Percentiles rank a stretch among this genome's conserved stretches.
Conservation (phyloP, 768 basidiomycete species). For the Lactarius hengduanensis region DNA sequence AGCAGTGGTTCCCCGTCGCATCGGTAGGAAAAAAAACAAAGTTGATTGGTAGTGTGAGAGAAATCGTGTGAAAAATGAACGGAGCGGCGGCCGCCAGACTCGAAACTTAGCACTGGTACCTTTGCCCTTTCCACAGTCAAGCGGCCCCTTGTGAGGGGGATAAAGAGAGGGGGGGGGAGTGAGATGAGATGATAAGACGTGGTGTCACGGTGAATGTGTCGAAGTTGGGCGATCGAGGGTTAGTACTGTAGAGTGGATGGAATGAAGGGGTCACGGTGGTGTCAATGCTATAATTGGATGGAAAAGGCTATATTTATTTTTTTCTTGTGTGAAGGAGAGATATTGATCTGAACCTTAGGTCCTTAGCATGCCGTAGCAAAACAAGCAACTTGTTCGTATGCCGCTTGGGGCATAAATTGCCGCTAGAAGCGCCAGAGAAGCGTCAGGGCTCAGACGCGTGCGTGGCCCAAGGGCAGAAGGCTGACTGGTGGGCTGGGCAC, state of each 20-base stretch:
- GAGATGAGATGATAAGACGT: neutral
- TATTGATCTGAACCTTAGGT: slow-evolving; percentile 16
- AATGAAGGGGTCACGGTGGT: neutral
- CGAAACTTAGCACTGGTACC: neutral
- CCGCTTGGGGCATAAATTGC: slow-evolving; percentile 22
- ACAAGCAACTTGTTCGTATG: neutral
- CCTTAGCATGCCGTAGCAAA: neutral
- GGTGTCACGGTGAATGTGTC: neutral
- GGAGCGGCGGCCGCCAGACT: neutral
- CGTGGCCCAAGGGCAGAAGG: neutral
- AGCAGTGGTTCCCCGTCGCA: no score
- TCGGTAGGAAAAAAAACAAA: neutral
- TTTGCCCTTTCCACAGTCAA: neutral
- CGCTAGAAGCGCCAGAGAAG: slow-evolving; percentile 8
- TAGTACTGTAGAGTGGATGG: neutral
- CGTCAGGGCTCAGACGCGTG: slow-evolving; percentile 2
- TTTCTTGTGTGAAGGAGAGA: neutral
- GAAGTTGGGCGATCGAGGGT: neutral
- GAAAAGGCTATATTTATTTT: neutral
- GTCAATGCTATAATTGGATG: neutral
- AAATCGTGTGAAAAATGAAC: neutral
- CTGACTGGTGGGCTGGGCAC: neutral
- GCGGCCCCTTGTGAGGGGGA: neutral
- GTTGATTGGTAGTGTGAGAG: neutral
- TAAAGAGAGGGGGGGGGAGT: neutral